Evolutionary conservation across 176 grass and related monocot species (phyloP), one percentile per base, ranked within the genome.

Genomic region (Musa acuminata): DNA sequence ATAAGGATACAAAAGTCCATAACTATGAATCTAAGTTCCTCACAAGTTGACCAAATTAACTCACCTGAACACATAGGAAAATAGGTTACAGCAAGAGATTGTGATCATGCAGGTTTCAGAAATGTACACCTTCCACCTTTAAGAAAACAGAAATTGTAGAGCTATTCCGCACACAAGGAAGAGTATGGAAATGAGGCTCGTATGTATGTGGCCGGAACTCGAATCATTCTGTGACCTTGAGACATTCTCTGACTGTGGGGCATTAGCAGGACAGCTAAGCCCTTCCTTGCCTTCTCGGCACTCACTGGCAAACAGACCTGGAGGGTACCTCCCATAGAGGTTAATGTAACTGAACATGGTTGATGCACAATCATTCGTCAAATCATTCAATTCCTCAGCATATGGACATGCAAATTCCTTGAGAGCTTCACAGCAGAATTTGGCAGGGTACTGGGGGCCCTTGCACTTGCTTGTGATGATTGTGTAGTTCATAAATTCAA

Each of bases 401-500:
- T 12, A 70, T 19, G 35, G 67, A 17, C 67, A 70, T 4, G 43
- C 67, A 21, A 70, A 51, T 20, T 70, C 67, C 48, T 19, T 21
- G 1, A 70, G 51, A 50, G 43, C 67, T 50, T 8, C 2, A 70
- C 67, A 70, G 8, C 67, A 70, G 7, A 2, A 48, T 8, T 21
- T 16, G 8, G 1, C 2, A 12, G 67, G 67, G 51, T 50, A 70
- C 0, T 1, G 0, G 43, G 67, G 67, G 3, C 43, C 67, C 48
- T 20, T 70, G 67, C 67, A 70, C 67, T 70, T 70, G 67, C 48
- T 70, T 21, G 48, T 70, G 67, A 70, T 11, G 67, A 51, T 70
- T 1, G 67, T 70, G 67, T 70, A 70, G 43, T 70, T 70, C 67
- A 1, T 0, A 12, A 1, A 19, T 29, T 70, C 35, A 51, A 70